Conservation (phyloP, 495 filamentous ascomycete genomes). For the Neurospora terricola region DNA sequence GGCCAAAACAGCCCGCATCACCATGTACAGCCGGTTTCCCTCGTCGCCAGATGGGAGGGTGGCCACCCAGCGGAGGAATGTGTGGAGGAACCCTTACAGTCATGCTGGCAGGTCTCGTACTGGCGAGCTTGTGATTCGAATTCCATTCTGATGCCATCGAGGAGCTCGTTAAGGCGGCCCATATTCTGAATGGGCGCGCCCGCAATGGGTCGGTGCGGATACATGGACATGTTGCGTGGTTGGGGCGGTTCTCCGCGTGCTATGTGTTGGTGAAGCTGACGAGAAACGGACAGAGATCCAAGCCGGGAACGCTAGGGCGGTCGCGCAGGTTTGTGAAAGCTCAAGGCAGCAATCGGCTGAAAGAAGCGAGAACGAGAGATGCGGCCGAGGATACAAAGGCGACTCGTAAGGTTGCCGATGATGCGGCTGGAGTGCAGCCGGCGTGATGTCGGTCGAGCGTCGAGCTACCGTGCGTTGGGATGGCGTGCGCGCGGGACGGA, state of each 20-base stretch:
- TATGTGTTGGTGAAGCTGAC: background rate
- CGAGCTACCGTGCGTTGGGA: background rate
- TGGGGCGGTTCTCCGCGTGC: background rate
- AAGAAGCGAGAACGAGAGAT: background rate
- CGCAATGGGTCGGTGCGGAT: constrained; percentile 82
- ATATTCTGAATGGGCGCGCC: constrained; percentile 42
- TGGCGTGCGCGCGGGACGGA: background rate
- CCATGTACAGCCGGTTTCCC: background rate
- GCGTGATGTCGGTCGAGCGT: background rate
- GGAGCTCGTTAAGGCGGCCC: constrained; percentile 71
- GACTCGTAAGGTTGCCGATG: background rate
- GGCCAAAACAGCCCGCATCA: background rate
- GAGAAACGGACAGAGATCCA: background rate
- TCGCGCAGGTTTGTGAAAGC: background rate
- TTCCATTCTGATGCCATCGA: constrained; percentile 82
- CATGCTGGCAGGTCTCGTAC: constrained; percentile 75
- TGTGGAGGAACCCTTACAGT: constrained; percentile 54
- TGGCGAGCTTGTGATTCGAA: constrained; percentile 74
- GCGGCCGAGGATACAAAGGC: background rate
- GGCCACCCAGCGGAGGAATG: background rate
- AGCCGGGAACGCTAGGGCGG: background rate
- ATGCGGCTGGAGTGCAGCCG: background rate
- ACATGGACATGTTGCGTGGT: constrained; percentile 58
- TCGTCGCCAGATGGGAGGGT: background rate
- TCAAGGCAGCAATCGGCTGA: background rate